Percentiles rank a stretch among this genome's conserved stretches.
These are phyloP conservation scores for Meripilus lineatus DNA, from an alignment of 1,284 basidiomycete species.

Conservation along the genomic window DNA sequence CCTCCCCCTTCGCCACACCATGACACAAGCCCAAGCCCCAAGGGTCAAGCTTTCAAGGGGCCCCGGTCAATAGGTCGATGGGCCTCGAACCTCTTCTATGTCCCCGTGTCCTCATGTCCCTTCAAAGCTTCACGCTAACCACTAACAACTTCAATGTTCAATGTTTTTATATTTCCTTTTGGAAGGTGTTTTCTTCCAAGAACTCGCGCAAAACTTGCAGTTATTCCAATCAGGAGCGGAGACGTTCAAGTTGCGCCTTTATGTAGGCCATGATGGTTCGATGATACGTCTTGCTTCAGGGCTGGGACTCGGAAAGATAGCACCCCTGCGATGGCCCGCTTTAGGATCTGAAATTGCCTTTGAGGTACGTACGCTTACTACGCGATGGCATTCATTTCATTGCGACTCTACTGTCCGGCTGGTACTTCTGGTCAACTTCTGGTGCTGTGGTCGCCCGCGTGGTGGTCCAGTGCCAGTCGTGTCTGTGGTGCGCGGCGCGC, in stretches of 20 bases:
- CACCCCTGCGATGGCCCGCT: slow-evolving; percentile 43
- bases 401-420: neutral
- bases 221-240: slow-evolving; percentile 30
- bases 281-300: slow-evolving; percentile 46
- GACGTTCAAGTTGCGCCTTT: slow-evolving; percentile 35
- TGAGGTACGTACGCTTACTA: slow-evolving; percentile 33
- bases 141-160: too few relatives aligned
- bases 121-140: too few relatives aligned
- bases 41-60: too few relatives aligned
- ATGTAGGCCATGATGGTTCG: slow-evolving; percentile 48
- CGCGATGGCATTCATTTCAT: neutral
- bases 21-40: too few relatives aligned
- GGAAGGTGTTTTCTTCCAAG: slow-evolving; percentile 29
- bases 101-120: too few relatives aligned
- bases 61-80: too few relatives aligned
- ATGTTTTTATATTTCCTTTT: neutral
- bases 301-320: slow-evolving; percentile 36
- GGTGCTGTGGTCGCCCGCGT: too few relatives aligned
- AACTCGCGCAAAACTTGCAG: slow-evolving; percentile 29
- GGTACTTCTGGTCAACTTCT: too few relatives aligned
- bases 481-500: too few relatives aligned
- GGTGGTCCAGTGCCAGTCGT: too few relatives aligned
- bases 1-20: neutral
- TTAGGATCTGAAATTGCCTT: slow-evolving; percentile 47
- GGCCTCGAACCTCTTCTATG: too few relatives aligned